These are phyloP conservation scores for Naganishia antarctica DNA, from an alignment of 768 basidiomycete species.

Conservation along the genomic window DNA sequence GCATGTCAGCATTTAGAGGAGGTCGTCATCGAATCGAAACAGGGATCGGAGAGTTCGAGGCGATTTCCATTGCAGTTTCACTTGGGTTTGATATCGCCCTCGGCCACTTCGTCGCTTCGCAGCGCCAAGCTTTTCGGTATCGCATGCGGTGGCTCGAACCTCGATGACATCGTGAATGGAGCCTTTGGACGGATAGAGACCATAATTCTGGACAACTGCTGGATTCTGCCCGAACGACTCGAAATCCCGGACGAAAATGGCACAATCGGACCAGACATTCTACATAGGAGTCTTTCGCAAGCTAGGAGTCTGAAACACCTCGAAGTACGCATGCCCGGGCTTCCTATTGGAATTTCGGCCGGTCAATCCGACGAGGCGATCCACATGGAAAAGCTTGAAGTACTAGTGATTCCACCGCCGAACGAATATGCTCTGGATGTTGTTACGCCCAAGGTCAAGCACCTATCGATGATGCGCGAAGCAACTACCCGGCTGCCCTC, in stretches of 20 bases:
- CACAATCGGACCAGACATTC: background rate
- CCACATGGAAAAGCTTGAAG: background rate
- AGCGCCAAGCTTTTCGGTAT: background rate
- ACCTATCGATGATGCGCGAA: background rate
- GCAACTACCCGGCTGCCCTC: too few relatives aligned
- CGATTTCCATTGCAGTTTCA: background rate
- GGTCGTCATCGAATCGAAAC: background rate
- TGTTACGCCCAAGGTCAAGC: background rate
- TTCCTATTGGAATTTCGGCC: background rate
- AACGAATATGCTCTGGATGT: background rate
- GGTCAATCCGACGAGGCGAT: background rate
- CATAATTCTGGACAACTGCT: background rate
- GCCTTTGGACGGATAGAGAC: background rate
- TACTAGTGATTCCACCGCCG: constrained; percentile 8
- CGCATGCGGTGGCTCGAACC: background rate
- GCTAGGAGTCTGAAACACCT: constrained; percentile 2
- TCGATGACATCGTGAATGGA: background rate
- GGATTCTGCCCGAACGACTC: background rate
- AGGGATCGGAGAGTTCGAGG: background rate
- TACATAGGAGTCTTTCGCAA: background rate
- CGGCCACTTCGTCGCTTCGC: background rate
- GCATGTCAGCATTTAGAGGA: background rate
- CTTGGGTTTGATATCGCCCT: background rate
- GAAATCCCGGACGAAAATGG: background rate
- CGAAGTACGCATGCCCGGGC: background rate